Evolutionary conservation across 352 stramenopile genomes (phyloP).

Genomic region (Globisporangium cederbergense): DNA sequence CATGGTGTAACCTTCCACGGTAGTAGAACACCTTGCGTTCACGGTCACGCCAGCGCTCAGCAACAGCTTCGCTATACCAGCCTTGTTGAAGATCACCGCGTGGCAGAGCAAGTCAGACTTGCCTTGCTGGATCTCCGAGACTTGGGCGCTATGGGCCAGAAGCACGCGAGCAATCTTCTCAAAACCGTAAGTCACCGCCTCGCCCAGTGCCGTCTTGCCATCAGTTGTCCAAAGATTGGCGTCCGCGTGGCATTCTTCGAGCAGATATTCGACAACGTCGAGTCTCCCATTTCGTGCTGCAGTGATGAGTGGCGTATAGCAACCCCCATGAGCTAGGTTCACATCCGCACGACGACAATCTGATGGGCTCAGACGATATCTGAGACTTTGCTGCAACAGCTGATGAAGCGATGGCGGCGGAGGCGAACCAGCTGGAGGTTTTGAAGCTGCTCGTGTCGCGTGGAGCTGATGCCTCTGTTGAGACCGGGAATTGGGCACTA

Average conservation of each 20-base stretch:
- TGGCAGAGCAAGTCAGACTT: background rate
- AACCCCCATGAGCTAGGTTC: background rate
- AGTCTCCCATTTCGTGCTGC: background rate
- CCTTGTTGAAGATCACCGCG: background rate
- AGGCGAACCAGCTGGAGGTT: background rate
- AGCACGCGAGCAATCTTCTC: background rate
- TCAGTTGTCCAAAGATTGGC: background rate
- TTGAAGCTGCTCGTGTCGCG: background rate
- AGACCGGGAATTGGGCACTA: too few species aligned
- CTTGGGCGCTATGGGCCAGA: background rate
- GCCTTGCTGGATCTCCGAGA: background rate
- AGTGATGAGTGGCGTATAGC: background rate
- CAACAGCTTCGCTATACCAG: constrained; percentile 2
- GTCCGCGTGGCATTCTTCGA: background rate
- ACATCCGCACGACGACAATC: background rate
- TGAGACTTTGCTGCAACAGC: too few species aligned
- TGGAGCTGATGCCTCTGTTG: background rate
- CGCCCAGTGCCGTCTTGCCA: background rate
- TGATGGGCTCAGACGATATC: too few species aligned
- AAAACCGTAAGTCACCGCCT: background rate
- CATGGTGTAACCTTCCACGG: background rate
- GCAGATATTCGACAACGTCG: constrained; percentile 3
- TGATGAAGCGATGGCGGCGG: background rate
- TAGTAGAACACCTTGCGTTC: background rate
- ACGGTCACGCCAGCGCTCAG: background rate